phyloP scores from a whole-genome alignment of 257 asterid species.

The Solanum sejunctum region DNA sequence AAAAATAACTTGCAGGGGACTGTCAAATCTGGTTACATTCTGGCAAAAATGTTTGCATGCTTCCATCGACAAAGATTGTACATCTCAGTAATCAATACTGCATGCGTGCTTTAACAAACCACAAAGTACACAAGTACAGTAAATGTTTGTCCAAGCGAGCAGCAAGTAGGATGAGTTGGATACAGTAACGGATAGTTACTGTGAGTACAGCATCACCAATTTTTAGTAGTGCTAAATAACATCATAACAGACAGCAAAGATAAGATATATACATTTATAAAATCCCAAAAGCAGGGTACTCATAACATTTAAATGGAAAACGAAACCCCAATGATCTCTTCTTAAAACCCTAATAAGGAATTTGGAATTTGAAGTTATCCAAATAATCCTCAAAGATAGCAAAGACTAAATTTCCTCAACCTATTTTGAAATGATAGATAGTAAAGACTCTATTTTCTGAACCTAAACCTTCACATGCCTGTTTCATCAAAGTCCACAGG shows the following conservation, averaged over 20 bases:
- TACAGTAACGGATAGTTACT: not conserved
- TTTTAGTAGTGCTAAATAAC: not conserved
- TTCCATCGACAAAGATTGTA: not conserved
- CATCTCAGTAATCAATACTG: not conserved
- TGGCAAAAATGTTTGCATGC: not conserved
- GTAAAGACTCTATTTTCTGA: not conserved
- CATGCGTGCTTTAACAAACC: not conserved
- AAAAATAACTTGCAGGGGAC: not conserved
- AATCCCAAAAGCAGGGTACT: not conserved
- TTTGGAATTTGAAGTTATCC: not conserved
- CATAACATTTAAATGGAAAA: not conserved
- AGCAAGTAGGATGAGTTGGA: not conserved
- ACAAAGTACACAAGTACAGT: not conserved
- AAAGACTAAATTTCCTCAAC: not conserved
- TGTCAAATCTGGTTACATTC: not conserved
- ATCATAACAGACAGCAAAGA: not conserved
- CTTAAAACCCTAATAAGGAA: not conserved
- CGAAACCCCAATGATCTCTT: not conserved
- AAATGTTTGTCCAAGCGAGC: not conserved
- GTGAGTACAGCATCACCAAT: not conserved
- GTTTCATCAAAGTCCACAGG: not conserved
- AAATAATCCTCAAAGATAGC: not conserved
- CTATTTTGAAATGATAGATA: not conserved
- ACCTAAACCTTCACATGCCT: not conserved
- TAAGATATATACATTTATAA: not conserved